phyloP scores from a whole-genome alignment of 495 filamentous ascomycete genomes.

The Cladorrhinum samala region DNA sequence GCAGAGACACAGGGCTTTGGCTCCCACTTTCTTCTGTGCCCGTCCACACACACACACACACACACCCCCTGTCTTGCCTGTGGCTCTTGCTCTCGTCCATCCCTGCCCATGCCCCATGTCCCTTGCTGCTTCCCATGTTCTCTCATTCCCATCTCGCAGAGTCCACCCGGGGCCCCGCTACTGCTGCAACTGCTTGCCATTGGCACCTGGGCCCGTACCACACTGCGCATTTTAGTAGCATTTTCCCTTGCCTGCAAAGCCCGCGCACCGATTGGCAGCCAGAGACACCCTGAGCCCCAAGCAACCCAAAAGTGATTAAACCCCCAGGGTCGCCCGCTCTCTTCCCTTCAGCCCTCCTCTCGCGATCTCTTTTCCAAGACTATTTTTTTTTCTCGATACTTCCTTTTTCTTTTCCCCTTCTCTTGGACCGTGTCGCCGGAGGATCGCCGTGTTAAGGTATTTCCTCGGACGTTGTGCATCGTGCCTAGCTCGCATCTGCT shows the following conservation, averaged over 20 bases:
- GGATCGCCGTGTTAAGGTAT: slow-evolving; percentile 6
- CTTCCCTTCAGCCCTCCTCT: slow-evolving; percentile 22
- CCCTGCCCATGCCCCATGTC: background rate
- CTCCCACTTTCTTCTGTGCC: background rate
- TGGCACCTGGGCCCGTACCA: slow-evolving; percentile 18
- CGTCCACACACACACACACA: too few species aligned
- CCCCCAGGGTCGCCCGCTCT: slow-evolving; percentile 27
- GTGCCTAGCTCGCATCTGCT: background rate
- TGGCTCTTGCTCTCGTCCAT: background rate
- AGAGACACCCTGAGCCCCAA: slow-evolving; percentile 15
- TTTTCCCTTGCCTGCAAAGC: slow-evolving; percentile 12
- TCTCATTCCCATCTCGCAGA: slow-evolving; percentile 10
- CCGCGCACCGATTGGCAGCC: slow-evolving; percentile 8
- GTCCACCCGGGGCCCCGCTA: slow-evolving; percentile 14
- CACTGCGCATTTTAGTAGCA: slow-evolving; percentile 16
- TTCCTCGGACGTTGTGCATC: slow-evolving; percentile 17
- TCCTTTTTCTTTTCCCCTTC: slow-evolving; percentile 25
- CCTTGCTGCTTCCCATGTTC: background rate
- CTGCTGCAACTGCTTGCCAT: slow-evolving; percentile 21
- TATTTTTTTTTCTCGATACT: slow-evolving; percentile 20
- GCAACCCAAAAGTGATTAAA: slow-evolving; percentile 32
- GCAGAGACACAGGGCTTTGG: background rate
- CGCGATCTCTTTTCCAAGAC: slow-evolving; percentile 31
- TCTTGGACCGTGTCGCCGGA: slow-evolving; percentile 26
- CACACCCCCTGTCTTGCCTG: too few species aligned